A percentile compares a stretch with the other conserved stretches of the same genome.
Conservation (phyloP, 1,284 basidiomycete species). For the Taiwanofungus camphoratus region DNA sequence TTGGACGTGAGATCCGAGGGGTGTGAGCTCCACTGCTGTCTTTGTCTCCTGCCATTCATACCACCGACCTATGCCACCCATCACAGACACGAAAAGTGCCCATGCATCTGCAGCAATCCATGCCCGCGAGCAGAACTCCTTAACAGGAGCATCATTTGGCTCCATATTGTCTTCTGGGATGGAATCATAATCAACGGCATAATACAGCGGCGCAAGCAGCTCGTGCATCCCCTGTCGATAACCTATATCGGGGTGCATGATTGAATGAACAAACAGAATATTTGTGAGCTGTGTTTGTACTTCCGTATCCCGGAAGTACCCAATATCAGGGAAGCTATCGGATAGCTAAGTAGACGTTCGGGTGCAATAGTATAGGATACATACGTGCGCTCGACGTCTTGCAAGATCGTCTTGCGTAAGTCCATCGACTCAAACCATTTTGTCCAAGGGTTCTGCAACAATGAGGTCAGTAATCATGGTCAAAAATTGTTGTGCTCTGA, state of each 20-base stretch:
- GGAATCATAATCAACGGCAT: constrained; percentile 81
- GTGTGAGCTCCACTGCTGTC: constrained; percentile 27
- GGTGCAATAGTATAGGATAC: constrained; percentile 9
- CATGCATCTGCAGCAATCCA: constrained; percentile 84
- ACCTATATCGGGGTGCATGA: constrained; percentile 73
- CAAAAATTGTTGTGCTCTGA: not conserved
- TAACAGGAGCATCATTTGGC: constrained; percentile 32
- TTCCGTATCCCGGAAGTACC: constrained; percentile 73
- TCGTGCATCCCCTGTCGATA: constrained; percentile 98
- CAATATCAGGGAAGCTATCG: constrained; percentile 81
- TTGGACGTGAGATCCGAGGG: constrained; percentile 41
- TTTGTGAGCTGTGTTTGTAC: constrained; percentile 80
- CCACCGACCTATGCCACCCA: constrained; percentile 74
- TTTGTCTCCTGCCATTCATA: constrained; percentile 82
- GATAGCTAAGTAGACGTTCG: not conserved
- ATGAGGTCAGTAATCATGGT: not conserved
- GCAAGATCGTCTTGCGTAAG: constrained; percentile 77
- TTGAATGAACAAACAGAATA: constrained; percentile 78
- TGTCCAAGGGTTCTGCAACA: constrained; percentile 80
- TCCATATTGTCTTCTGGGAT: constrained; percentile 32
- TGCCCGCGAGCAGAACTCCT: constrained; percentile 58
- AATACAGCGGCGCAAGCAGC: constrained; percentile 79
- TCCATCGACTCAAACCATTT: constrained; percentile 88
- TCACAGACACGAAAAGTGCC: constrained; percentile 72
- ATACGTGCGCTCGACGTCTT: constrained; percentile 92